A percentile compares a stretch with the other conserved stretches of the same genome.
Conservation (phyloP, 1,139 yeast species). For the Magnusiomyces ingens region DNA sequence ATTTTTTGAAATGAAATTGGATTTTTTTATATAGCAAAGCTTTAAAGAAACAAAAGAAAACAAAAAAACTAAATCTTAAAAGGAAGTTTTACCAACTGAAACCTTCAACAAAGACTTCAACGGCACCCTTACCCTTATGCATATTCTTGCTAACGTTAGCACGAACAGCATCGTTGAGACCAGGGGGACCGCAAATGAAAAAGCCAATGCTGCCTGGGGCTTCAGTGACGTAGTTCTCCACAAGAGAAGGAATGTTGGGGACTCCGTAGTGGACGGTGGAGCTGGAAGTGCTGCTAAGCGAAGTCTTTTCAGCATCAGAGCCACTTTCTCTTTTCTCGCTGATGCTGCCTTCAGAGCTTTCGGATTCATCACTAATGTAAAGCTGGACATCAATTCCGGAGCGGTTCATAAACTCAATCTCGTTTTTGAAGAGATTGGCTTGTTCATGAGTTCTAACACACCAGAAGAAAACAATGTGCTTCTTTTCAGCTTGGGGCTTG, state of each 20-base stretch:
- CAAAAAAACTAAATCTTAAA: too few relatives aligned
- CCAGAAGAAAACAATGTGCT: constrained; percentile 45
- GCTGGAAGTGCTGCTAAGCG: constrained; percentile 97
- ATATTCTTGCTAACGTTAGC: constrained; percentile 21
- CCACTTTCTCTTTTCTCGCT: background rate
- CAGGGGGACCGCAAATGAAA: constrained; percentile 37
- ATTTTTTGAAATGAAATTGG: too few relatives aligned
- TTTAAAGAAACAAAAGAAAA: too few relatives aligned
- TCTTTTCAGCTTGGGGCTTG: constrained; percentile 19
- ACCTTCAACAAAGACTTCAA: constrained; percentile 39
- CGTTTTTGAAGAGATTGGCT: constrained; percentile 46
- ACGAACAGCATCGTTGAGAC: constrained; percentile 36
- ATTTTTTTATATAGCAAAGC: too few relatives aligned
- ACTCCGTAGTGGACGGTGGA: constrained; percentile 26
- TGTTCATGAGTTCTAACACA: constrained; percentile 43
- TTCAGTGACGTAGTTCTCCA: constrained; percentile 19
- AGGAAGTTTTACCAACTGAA: constrained; percentile 33
- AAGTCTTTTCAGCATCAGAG: background rate
- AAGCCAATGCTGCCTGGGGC: constrained; percentile 28
- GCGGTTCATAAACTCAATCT: constrained; percentile 35
- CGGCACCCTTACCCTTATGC: constrained; percentile 23
- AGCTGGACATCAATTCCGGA: constrained; percentile 35
- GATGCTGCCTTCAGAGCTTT: background rate
- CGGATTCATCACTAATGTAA: constrained; percentile 21
- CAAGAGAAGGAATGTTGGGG: constrained; percentile 9